Conservation (phyloP, 352 stramenopile species). For the Globisporangium ultimum region DNA sequence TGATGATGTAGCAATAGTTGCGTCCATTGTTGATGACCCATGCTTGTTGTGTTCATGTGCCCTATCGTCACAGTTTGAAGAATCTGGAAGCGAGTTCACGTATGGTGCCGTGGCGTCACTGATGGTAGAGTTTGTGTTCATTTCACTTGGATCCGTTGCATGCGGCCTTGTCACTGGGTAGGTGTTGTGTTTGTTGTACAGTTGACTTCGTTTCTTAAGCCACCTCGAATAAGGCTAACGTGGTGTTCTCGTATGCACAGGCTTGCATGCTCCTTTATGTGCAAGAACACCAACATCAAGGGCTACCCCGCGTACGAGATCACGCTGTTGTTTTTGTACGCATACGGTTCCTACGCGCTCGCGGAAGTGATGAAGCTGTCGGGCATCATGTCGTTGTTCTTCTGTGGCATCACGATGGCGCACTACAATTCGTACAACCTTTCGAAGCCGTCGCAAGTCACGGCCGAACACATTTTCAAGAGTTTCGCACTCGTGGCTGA, state of each 20-base stretch:
- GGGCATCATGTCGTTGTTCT: conserved; percentile 93
- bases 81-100: conserved; percentile 77
- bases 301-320: conserved; percentile 79
- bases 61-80: conserved; percentile 40
- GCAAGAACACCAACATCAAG: conserved; percentile 76
- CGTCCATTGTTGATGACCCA: not conserved
- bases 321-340: conserved; percentile 66
- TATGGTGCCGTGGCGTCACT: conserved; percentile 51
- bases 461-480: conserved; percentile 72
- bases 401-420: conserved; percentile 85
- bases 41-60: not conserved
- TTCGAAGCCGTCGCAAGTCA: conserved; percentile 61
- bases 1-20: not conserved
- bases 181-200: not conserved
- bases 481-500: conserved; percentile 69
- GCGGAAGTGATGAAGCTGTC: conserved; percentile 69
- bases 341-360: conserved; percentile 65
- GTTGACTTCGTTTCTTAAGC: not conserved
- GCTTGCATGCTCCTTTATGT: conserved; percentile 75
- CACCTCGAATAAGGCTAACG: no score
- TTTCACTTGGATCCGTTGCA: conserved; percentile 77
- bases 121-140: conserved; percentile 71
- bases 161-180: conserved; percentile 75
- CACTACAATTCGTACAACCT: conserved; percentile 83
- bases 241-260: conserved; percentile 20